A percentile compares a stretch with the other conserved stretches of the same genome.
These are phyloP conservation scores for Calonectria ilicicola DNA, from an alignment of 2,329 filamentous ascomycete genomes.

Conservation along the genomic window DNA sequence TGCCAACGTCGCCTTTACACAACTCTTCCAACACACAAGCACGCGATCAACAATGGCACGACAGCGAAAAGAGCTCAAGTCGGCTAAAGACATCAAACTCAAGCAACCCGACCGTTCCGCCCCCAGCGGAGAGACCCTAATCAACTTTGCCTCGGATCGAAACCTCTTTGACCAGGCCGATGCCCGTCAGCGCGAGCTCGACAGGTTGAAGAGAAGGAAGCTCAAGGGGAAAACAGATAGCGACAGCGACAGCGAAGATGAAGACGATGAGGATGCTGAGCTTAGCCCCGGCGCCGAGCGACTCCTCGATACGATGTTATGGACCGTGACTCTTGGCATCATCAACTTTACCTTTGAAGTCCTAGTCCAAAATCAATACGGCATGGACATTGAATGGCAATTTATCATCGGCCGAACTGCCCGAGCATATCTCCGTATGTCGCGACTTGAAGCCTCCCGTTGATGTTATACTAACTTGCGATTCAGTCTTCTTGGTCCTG, in stretches of 20 bases:
- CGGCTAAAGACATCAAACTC: slow-evolving; percentile 68
- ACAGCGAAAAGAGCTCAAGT: slow-evolving; percentile 60
- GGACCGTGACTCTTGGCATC: slow-evolving; percentile 73
- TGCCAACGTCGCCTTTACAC: slow-evolving; percentile 1
- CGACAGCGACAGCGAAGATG: slow-evolving; percentile 35
- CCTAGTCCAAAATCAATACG: slow-evolving; percentile 83
- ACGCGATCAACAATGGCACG: slow-evolving; percentile 55
- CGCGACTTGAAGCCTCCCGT: background rate
- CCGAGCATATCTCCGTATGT: slow-evolving; percentile 65
- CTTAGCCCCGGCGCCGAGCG: slow-evolving; percentile 62
- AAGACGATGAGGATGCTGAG: slow-evolving; percentile 46
- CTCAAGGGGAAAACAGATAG: slow-evolving; percentile 27
- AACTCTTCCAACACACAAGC: slow-evolving; percentile 31
- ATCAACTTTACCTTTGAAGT: slow-evolving; percentile 84
- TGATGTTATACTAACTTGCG: background rate
- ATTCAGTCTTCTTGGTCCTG: slow-evolving; percentile 64
- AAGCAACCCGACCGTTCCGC: slow-evolving; percentile 76
- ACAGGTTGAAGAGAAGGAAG: slow-evolving; percentile 14
- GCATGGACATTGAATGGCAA: slow-evolving; percentile 72
- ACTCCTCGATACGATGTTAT: slow-evolving; percentile 67
- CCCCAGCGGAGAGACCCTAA: slow-evolving; percentile 74
- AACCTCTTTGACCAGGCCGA: slow-evolving; percentile 66
- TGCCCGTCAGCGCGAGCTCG: slow-evolving; percentile 49
- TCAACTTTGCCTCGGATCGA: slow-evolving; percentile 77
- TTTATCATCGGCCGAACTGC: slow-evolving; percentile 64